These are phyloP conservation scores for Thalassiosira hispida DNA, from an alignment of 352 stramenopile genomes.

Conservation along the genomic window DNA sequence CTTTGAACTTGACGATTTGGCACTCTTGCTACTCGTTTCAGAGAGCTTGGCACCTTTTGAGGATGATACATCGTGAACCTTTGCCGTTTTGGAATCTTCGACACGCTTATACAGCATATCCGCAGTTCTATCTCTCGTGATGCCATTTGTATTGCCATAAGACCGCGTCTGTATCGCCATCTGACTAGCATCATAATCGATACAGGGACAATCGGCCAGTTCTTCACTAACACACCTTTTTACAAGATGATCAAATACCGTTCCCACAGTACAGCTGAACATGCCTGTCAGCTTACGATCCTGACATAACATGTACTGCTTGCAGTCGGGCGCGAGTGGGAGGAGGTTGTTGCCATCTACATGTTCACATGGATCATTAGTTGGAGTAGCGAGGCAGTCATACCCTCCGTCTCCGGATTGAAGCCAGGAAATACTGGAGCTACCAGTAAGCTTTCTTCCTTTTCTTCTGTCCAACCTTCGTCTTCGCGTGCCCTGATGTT, in stretches of 20 bases:
- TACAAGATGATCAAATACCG: conserved; percentile 9
- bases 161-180: background rate
- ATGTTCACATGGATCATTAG: conserved; percentile 1
- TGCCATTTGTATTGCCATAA: background rate
- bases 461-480: conserved; percentile 6
- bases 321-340: background rate
- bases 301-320: conserved; percentile 2
- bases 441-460: background rate
- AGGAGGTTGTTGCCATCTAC: conserved; percentile 15
- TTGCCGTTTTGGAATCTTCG: background rate
- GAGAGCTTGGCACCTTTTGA: too few species aligned
- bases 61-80: too few species aligned
- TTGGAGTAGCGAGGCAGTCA: background rate
- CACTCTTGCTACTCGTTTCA: background rate
- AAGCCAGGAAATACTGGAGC: background rate
- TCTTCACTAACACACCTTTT: conserved; percentile 14
- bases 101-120: background rate
- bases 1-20: background rate
- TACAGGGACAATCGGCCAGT: conserved; percentile 8
- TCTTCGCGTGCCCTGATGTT: background rate
- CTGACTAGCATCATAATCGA: background rate
- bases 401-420: background rate
- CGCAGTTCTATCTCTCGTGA: background rate
- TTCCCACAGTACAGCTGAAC: background rate
- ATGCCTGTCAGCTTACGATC: background rate